Evolutionary conservation across 2,329 filamentous ascomycete species (phyloP).

Genomic region (Epichloe scottii): DNA sequence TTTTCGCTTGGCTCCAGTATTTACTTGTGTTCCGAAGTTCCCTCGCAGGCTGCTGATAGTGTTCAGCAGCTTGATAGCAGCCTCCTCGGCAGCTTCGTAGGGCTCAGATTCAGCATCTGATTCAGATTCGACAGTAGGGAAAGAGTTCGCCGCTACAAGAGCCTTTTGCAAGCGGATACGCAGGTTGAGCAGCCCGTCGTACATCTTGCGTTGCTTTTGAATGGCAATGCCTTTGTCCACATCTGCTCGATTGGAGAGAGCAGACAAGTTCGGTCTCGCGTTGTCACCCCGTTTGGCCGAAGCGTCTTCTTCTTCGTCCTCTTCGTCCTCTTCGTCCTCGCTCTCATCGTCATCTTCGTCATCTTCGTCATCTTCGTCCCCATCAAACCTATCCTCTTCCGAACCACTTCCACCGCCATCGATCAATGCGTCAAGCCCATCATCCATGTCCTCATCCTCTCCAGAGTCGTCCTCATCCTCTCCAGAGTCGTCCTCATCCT

Average conservation of each 20-base stretch:
- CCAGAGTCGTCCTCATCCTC: slow-evolving; percentile 24
- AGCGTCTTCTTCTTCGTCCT: slow-evolving; percentile 16
- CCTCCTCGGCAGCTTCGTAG: slow-evolving; percentile 69
- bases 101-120: slow-evolving; percentile 31
- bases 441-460: slow-evolving; percentile 25
- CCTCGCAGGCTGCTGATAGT: slow-evolving; percentile 60
- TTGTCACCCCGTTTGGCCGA: slow-evolving; percentile 13
- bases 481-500: slow-evolving; percentile 23
- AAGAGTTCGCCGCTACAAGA: slow-evolving; percentile 67
- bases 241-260: slow-evolving; percentile 35
- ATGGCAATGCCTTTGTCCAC: slow-evolving; percentile 77
- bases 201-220: slow-evolving; percentile 71
- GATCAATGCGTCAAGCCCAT: slow-evolving; percentile 22
- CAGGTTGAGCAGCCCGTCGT: slow-evolving; percentile 78
- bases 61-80: slow-evolving; percentile 74
- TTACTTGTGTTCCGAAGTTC: slow-evolving; percentile 39
- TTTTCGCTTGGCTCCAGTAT: slow-evolving; percentile 50
- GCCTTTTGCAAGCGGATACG: slow-evolving; percentile 91
- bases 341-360: slow-evolving; percentile 25
- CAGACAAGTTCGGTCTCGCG: slow-evolving; percentile 22
- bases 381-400: slow-evolving; percentile 22
- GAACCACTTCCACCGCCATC: slow-evolving; percentile 20
- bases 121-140: slow-evolving; percentile 35
- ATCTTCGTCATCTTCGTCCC: slow-evolving; percentile 22
- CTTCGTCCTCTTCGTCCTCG: slow-evolving; percentile 23